Conservation (phyloP, 192 early-diverging fungal genomes). For the Coemansia sp. region DNA sequence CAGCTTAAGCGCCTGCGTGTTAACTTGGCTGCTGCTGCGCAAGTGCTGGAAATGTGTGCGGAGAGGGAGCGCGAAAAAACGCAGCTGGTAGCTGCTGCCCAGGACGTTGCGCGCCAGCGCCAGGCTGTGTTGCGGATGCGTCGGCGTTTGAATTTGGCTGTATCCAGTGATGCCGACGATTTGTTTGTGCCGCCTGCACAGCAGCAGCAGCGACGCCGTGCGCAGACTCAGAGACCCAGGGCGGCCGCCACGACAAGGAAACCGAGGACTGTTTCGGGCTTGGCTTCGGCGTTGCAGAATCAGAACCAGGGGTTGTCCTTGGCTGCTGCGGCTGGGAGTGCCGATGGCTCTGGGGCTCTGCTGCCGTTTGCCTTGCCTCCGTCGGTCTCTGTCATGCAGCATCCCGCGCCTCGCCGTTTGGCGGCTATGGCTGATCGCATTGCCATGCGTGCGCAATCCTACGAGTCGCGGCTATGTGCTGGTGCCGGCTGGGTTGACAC, state of each 20-base stretch:
- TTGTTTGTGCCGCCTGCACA: constrained; percentile 40
- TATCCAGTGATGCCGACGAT: constrained; percentile 14
- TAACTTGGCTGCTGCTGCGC: constrained; percentile 73
- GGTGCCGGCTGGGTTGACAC: constrained; percentile 30
- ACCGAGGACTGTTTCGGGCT: constrained; percentile 15
- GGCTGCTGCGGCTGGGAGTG: constrained; percentile 7
- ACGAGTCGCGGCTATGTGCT: constrained; percentile 11
- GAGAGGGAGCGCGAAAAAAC: constrained; percentile 73
- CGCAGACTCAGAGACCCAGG: constrained; percentile 19
- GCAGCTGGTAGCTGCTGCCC: constrained; percentile 71
- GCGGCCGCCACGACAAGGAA: constrained; percentile 10
- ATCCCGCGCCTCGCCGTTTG: constrained; percentile 17
- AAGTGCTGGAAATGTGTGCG: constrained; percentile 75
- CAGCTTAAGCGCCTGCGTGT: constrained; percentile 75
- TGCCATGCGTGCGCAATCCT: constrained; percentile 1
- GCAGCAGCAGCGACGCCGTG: constrained; percentile 25
- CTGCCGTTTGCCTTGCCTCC: constrained; percentile 34
- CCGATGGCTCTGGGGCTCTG: constrained; percentile 7
- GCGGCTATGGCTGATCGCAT: constrained; percentile 23
- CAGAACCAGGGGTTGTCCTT: neutral
- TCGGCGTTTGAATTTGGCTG: constrained; percentile 18
- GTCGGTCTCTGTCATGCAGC: constrained; percentile 29
- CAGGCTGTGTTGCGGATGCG: constrained; percentile 36
- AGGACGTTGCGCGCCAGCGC: constrained; percentile 33
- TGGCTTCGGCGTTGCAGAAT: constrained; percentile 14